Base-by-base conservation (phyloP, 495 filamentous ascomycete species). In the Glonium stellatum region DNA sequence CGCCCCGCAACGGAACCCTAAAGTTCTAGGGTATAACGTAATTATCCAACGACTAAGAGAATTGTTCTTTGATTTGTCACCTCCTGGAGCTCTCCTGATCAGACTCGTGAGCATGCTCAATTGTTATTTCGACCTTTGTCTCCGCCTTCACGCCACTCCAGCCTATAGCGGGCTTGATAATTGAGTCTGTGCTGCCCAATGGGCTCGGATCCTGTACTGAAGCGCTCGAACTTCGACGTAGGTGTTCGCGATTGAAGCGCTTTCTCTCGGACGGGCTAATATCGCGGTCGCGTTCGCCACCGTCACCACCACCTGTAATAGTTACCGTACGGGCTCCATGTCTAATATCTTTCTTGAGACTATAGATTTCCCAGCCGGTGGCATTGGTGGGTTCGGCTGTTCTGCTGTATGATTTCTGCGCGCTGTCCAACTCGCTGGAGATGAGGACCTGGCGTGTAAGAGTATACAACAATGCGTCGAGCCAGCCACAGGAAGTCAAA, bases 391-490 rank as follows among this genome's bases (percentile, higher is more conserved):
- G 39, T 2, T 44, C 39, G 39, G 27, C 27, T 2, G 27, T 31
- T 3, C 27, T 2, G 27, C 27, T 31, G 39, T 18, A 18, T 4
- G 39, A 44, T 13, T 18, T 13, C 39, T 3, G 39, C 39, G 2
- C 13, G 39, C 18, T 44, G 39, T 4, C 18, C 18, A 44, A 18
- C 18, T 44, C 39, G 10, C 18, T 44, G 2, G 39, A 44, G 25
- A 72, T 25, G n/a, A 71, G 57, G 25, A 75, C 67, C 15, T 77
- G 73, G 5, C 87, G 78, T 15, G 87, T 91, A 5, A 84, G 74
- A 4, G 86, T 81, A 71, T 89, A 92, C 2, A 91, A 73, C 15
- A 87, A 64, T 10, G 86, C 85, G 66, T 91, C 88, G 41, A 90
- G 75, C 75, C 85, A 83, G 31, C 88, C 88, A 65, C 86, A 88